Conservation (phyloP, 2,329 filamentous ascomycete genomes). For the Chalara sp. region DNA sequence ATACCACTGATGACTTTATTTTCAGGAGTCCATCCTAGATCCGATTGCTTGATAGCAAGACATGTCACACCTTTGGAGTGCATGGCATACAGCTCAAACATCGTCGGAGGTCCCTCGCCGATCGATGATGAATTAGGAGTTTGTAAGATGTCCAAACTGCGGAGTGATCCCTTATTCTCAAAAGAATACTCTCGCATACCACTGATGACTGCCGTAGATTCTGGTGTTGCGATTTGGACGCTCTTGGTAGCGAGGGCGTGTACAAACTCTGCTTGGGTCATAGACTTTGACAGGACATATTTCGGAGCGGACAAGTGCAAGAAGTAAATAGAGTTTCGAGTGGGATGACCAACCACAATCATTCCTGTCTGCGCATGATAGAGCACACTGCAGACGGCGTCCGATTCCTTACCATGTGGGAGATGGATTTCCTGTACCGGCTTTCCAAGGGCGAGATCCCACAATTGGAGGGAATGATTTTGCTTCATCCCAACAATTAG, state of each 20-base stretch:
- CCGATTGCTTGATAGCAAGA: conserved; percentile 75
- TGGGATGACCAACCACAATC: conserved; percentile 91
- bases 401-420: conserved; percentile 90
- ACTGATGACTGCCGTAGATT: conserved; percentile 95
- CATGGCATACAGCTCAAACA: conserved; percentile 96
- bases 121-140: conserved; percentile 58
- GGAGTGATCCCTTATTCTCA: conserved; percentile 73
- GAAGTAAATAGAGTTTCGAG: conserved; percentile 95
- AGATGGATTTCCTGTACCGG: conserved; percentile 96
- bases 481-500: conserved; percentile 98
- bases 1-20: conserved; percentile 79
- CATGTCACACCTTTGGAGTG: conserved; percentile 96
- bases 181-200: conserved; percentile 95
- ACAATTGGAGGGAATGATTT: conserved; percentile 96
- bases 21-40: conserved; percentile 86
- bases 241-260: conserved; percentile 70
- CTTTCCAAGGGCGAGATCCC: conserved; percentile 93
- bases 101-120: conserved; percentile 56
- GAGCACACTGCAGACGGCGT: conserved; percentile 94
- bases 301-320: conserved; percentile 90
- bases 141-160: conserved; percentile 84
- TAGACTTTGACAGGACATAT: conserved; percentile 70
- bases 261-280: conserved; percentile 86
- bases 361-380: conserved; percentile 92
- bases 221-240: conserved; percentile 69